Evolutionary conservation across 169 alveolate species (phyloP).

Genomic region (Eimeria zaria): DNA sequence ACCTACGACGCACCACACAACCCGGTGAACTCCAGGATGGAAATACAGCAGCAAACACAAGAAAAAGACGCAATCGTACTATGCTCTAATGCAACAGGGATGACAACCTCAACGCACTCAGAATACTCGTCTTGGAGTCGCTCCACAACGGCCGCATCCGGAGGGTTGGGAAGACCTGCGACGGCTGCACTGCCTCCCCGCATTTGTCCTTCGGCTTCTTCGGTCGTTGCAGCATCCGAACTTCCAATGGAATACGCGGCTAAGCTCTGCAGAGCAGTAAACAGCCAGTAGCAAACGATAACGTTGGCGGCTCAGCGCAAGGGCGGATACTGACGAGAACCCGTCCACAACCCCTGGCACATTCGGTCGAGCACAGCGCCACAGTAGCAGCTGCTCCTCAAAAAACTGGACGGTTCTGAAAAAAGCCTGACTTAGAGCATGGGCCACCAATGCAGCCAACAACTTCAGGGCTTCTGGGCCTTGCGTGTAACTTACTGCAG

Average conservation of each 20-base stretch:
- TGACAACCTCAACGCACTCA: neutral
- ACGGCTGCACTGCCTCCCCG: conserved; percentile 2
- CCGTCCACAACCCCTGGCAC: neutral
- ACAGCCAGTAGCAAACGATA: neutral
- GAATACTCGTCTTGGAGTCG: conserved; percentile 33
- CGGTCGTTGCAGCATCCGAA: conserved; percentile 6
- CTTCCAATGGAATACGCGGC: conserved; percentile 52
- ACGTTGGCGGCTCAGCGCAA: neutral
- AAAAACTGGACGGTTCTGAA: too few species aligned
- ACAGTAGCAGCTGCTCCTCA: neutral
- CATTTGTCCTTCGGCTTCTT: neutral
- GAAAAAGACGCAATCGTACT: neutral
- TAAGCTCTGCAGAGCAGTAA: conserved; percentile 35
- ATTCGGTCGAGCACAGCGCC: neutral
- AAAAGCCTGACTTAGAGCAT: neutral
- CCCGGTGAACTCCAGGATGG: neutral
- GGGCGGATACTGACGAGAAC: neutral
- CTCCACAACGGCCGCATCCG: conserved; percentile 33
- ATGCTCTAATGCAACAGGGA: neutral
- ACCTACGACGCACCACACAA: conserved; percentile 10
- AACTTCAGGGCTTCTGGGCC: neutral
- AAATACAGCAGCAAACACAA: neutral
- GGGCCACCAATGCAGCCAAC: neutral
- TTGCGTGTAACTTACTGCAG: conserved; percentile 40
- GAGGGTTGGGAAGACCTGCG: conserved; percentile 28